Percentiles rank a stretch among this genome's conserved stretches.
Conservation (phyloP, 2,329 filamentous ascomycete genomes). For the Eurotiales sp. region DNA sequence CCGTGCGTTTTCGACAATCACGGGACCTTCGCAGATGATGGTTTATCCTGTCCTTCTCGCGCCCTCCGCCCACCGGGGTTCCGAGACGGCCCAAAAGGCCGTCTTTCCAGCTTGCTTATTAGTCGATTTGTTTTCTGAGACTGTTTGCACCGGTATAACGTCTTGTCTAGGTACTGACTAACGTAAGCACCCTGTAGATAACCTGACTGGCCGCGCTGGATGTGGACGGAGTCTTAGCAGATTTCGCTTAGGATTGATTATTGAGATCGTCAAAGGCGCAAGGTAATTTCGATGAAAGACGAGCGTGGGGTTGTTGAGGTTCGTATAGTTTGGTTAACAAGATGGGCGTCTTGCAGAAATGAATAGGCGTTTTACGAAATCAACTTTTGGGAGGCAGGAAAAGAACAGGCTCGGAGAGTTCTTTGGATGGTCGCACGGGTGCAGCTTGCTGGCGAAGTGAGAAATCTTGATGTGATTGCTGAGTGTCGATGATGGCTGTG, state of each 20-base stretch:
- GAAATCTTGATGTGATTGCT: too few species aligned
- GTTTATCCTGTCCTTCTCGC: constrained; percentile 12
- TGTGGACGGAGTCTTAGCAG: background rate
- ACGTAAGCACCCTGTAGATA: background rate
- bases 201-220: background rate
- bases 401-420: too few species aligned
- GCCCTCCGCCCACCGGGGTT: constrained; percentile 28
- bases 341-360: too few species aligned
- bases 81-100: constrained; percentile 35
- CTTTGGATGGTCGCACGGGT: too few species aligned
- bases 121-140: constrained; percentile 16
- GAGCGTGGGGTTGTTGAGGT: background rate
- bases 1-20: background rate
- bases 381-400: too few species aligned
- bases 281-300: background rate
- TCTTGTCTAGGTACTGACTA: background rate
- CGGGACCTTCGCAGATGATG: background rate
- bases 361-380: too few species aligned
- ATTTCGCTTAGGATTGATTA: background rate
- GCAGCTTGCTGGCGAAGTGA: too few species aligned
- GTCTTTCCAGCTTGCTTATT: constrained; percentile 28
- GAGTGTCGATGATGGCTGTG: too few species aligned
- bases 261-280: background rate
- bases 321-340: too few species aligned
- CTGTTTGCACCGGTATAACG: constrained; percentile 14